Evolutionary conservation across 2,329 filamentous ascomycete genomes (phyloP).

Genomic region (Metarhizium robertsii): DNA sequence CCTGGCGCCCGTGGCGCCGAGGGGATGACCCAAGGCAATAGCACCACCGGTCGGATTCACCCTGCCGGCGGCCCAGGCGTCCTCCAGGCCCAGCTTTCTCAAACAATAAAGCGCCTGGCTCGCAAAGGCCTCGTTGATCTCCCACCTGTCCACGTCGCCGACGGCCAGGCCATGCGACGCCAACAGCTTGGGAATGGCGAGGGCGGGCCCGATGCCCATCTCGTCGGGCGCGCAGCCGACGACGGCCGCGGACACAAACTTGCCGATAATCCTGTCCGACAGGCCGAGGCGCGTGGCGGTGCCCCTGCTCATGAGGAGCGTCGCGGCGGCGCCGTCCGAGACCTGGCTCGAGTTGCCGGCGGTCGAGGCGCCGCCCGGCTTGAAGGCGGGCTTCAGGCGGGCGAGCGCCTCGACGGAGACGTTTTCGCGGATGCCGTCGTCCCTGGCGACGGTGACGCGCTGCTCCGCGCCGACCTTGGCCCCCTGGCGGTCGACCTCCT

Average conservation of each 20-base stretch:
- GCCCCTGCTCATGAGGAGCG: conserved; percentile 75
- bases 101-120: conserved; percentile 63
- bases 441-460: conserved; percentile 58
- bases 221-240: conserved; percentile 79
- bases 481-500: conserved; percentile 53
- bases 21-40: conserved; percentile 86
- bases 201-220: conserved; percentile 85
- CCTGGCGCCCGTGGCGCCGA: conserved; percentile 79
- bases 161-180: conserved; percentile 54
- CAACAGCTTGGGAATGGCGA: conserved; percentile 81
- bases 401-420: conserved; percentile 62
- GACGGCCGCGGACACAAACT: conserved; percentile 69
- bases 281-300: conserved; percentile 69
- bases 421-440: conserved; percentile 72
- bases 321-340: conserved; percentile 77
- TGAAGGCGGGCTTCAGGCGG: conserved; percentile 80
- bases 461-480: conserved; percentile 43
- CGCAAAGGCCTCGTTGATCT: conserved; percentile 81
- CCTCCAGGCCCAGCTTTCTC: conserved; percentile 57
- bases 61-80: conserved; percentile 51
- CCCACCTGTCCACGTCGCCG: conserved; percentile 74
- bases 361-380: conserved; percentile 63
- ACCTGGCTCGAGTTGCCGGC: conserved; percentile 84
- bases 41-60: conserved; percentile 91
- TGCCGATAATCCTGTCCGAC: conserved; percentile 60